Evolutionary conservation across 2,329 filamentous ascomycete species (phyloP), one percentile per base, ranked within the genome.

Genomic region (Neonectria hederae): DNA sequence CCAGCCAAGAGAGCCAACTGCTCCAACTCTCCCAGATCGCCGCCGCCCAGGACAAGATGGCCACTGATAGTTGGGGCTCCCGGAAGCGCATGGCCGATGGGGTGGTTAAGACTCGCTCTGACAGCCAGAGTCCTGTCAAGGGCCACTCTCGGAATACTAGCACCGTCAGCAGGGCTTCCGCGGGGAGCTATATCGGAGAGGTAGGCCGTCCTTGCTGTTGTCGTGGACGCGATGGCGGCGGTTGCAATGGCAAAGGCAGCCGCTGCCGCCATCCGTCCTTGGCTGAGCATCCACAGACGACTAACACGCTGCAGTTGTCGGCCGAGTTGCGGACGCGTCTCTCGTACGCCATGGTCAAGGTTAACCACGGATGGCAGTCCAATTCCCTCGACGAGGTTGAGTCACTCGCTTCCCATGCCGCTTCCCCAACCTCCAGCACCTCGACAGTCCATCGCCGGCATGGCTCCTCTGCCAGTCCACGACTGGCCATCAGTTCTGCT

Each of bases 321-420:
- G 87, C 90, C 59, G 92, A 95, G 75, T 85, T 98, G 56, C 91
- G 90, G 75, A 90, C 93, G 54, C 91, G 93, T 72, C 85, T 98
- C 28, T 93, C 93, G 7, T 97, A 97, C 78, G 95, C 95, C 68
- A 96, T 97, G 87, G 87, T 97, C 76, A 97, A 97, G 79, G 92
- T 97, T 43, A 93, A 93, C 76, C 90, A 97, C 75, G 93, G 93
- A 63, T 96, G 94, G 91, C 92, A 97, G 79, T 86, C 90, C 54
- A 89, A 91, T 67, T 89, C 89, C 19, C 88, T 96, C 62, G 89
- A 91, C 59, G 92, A 95, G 78, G 87, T 95, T 30, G 93, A 95
- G 79, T 88, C 87, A 51, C 80, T 93, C 43, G 88, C 92, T 10
- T 92, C 92, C 1, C 89, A 91, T 58, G 86, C 85, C 62, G 86